These are phyloP conservation scores for Aspergillus brunneoviolaceus DNA, from an alignment of 2,329 filamentous ascomycete genomes.

Conservation along the genomic window DNA sequence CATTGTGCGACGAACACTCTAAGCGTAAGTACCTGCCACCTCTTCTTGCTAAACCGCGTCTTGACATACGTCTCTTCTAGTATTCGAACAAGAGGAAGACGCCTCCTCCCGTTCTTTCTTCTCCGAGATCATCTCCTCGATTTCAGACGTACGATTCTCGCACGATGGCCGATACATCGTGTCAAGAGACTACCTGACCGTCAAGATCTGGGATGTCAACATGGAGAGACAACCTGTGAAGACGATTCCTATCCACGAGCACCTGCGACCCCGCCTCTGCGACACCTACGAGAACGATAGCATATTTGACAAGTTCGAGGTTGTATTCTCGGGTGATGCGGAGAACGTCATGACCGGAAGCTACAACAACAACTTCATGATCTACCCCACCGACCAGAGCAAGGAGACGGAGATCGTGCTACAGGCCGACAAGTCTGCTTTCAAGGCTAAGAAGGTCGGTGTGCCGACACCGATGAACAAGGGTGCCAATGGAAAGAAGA, in stretches of 20 bases:
- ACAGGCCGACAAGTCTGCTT: constrained; percentile 97
- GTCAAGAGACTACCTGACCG: constrained; percentile 94
- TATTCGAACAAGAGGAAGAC: constrained; percentile 98
- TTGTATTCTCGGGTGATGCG: constrained; percentile 95
- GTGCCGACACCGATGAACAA: constrained; percentile 96
- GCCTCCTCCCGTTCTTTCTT: constrained; percentile 97
- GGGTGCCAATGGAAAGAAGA: constrained; percentile 71
- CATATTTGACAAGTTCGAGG: constrained; percentile 99
- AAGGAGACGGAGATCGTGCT: constrained; percentile 97
- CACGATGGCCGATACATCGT: constrained; percentile 95
- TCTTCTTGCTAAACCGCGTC: constrained; percentile 1
- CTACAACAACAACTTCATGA: constrained; percentile 99
- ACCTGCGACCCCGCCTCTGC: constrained; percentile 87
- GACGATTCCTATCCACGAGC: constrained; percentile 98
- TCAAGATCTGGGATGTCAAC: constrained; percentile 99
- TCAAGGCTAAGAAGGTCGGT: constrained; percentile 99
- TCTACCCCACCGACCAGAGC: constrained; percentile 92
- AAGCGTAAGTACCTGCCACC: constrained; percentile 67
- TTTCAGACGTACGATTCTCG: constrained; percentile 97
- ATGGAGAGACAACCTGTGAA: constrained; percentile 98
- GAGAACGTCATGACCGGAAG: constrained; percentile 99
- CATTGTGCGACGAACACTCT: constrained; percentile 90
- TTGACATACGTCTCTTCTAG: constrained; percentile 49
- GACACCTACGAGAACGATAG: constrained; percentile 99
- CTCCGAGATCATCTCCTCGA: constrained; percentile 98